Percentiles rank a stretch among this genome's conserved stretches.
phyloP scores from a whole-genome alignment of 495 filamentous ascomycete genomes.

The Lepidopterella palustris region DNA sequence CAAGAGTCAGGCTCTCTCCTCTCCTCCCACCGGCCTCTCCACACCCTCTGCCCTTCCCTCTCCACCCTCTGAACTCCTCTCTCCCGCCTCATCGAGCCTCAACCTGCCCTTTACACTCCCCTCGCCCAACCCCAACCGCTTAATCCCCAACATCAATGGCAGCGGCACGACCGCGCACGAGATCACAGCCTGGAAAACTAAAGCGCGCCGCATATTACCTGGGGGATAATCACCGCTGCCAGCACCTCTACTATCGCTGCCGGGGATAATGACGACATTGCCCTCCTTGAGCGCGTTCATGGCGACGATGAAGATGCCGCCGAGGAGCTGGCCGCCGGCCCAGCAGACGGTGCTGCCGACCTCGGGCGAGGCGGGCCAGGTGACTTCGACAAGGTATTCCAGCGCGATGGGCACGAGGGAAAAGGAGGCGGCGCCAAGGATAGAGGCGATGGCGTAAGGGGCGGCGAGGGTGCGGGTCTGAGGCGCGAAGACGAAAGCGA shows the following conservation, averaged over 20 bases:
- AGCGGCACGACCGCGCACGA: constrained; percentile 58
- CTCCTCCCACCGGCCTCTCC: background rate
- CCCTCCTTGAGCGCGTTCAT: constrained; percentile 67
- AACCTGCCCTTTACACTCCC: constrained; percentile 52
- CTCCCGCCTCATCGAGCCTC: constrained; percentile 43
- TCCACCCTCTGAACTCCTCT: constrained; percentile 6
- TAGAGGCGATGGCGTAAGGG: constrained; percentile 57
- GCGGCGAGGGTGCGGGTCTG: constrained; percentile 58
- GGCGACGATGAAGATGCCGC: constrained; percentile 75
- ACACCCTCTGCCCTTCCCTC: background rate
- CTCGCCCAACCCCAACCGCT: constrained; percentile 44
- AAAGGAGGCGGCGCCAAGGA: constrained; percentile 80
- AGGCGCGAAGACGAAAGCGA: constrained; percentile 77
- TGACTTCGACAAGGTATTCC: constrained; percentile 80
- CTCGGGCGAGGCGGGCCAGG: constrained; percentile 82
- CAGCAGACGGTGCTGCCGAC: constrained; percentile 76
- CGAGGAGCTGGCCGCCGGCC: constrained; percentile 72
- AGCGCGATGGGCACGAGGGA: constrained; percentile 73
- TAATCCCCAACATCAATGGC: constrained; percentile 59
- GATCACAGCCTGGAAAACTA: constrained; percentile 74
- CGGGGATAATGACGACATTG: constrained; percentile 9
- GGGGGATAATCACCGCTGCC: constrained; percentile 47
- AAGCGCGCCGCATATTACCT: constrained; percentile 60
- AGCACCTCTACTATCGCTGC: constrained; percentile 3
- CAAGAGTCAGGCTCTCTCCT: too few species aligned